A percentile compares a stretch with the other conserved stretches of the same genome.
Conservation (phyloP, 768 basidiomycete species). For the Roridomyces roridus region DNA sequence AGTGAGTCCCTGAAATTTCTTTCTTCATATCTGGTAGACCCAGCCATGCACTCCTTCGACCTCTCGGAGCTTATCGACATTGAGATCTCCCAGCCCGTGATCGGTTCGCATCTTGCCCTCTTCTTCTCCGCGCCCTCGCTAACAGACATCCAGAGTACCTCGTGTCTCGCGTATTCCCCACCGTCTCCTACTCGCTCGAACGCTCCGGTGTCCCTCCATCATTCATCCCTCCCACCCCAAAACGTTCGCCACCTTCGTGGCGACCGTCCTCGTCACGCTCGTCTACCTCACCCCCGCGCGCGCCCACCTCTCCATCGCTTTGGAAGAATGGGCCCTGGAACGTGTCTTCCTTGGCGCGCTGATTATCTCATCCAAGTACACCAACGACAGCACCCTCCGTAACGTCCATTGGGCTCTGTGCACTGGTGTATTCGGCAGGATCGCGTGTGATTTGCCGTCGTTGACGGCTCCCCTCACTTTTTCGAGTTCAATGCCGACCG, state of each 20-base stretch:
- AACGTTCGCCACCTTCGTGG: conserved; percentile 69
- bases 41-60: no score
- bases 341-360: conserved; percentile 91
- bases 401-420: conserved; percentile 92
- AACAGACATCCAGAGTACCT: conserved; percentile 60
- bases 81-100: no score
- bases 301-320: conserved; percentile 79
- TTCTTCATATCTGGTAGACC: no score
- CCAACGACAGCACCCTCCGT: conserved; percentile 89
- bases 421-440: conserved; percentile 72
- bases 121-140: no score
- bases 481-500: no score
- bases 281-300: conserved; percentile 81
- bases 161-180: conserved; percentile 70
- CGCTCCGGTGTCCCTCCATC: conserved; percentile 37
- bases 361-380: conserved; percentile 87
- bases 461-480: no score
- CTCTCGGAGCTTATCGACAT: no score
- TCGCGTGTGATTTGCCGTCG: no score
- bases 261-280: conserved; percentile 71
- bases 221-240: conserved; percentile 50
- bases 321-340: conserved; percentile 88
- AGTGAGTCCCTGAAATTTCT: no score
- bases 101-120: no score
- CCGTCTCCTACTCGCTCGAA: conserved; percentile 80